phyloP scores from a whole-genome alignment of 352 stramenopile species.

The Phytophthora pseudosyringae region DNA sequence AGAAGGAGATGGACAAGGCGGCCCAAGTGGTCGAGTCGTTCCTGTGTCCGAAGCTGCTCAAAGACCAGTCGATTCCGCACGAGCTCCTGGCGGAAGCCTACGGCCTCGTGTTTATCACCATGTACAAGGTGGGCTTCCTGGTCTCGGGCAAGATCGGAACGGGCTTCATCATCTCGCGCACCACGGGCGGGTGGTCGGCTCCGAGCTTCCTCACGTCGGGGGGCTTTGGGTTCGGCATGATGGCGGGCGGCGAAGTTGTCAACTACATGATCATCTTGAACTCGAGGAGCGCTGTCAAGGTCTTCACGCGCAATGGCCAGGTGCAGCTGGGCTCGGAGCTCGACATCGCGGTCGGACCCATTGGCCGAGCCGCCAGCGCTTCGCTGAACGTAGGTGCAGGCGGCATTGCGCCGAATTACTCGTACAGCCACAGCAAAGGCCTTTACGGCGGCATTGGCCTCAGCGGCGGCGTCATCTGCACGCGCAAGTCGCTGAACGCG shows the following conservation, averaged over 20 bases:
- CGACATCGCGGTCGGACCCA: slow-evolving; percentile 72
- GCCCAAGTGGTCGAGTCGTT: slow-evolving; percentile 76
- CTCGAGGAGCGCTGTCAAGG: slow-evolving; percentile 76
- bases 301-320: slow-evolving; percentile 81
- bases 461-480: slow-evolving; percentile 74
- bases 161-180: slow-evolving; percentile 80
- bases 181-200: slow-evolving; percentile 73
- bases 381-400: slow-evolving; percentile 64
- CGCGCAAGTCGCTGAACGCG: slow-evolving; percentile 76
- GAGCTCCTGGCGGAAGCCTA: slow-evolving; percentile 79
- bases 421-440: slow-evolving; percentile 79
- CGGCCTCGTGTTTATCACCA: slow-evolving; percentile 79
- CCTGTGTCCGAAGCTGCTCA: slow-evolving; percentile 72
- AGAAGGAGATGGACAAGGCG: slow-evolving; percentile 68
- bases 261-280: slow-evolving; percentile 87
- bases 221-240: slow-evolving; percentile 83
- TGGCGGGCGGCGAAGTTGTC: slow-evolving; percentile 81
- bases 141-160: slow-evolving; percentile 83
- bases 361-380: slow-evolving; percentile 71
- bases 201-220: slow-evolving; percentile 75
- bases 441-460: slow-evolving; percentile 79
- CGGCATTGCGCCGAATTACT: slow-evolving; percentile 80
- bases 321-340: slow-evolving; percentile 79
- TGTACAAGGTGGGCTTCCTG: slow-evolving; percentile 84
- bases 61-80: slow-evolving; percentile 84